A percentile compares a stretch with the other conserved stretches of the same genome.
These are phyloP conservation scores for Gossypioides kirkii DNA, from an alignment of 345 rosid genomes.

Conservation along the genomic window DNA sequence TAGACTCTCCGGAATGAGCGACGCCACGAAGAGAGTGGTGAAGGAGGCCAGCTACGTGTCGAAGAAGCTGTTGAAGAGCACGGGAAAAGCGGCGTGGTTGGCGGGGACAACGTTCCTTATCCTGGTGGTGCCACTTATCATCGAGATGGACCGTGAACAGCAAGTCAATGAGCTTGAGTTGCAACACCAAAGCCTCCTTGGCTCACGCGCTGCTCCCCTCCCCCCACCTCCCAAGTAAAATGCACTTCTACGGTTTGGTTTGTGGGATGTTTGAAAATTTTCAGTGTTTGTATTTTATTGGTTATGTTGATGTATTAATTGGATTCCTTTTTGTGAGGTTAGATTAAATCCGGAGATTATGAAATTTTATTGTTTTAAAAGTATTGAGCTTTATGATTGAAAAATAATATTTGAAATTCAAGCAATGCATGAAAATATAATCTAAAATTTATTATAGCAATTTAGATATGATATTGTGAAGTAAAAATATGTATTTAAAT, in stretches of 20 bases:
- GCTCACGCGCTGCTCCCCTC: constrained; percentile 43
- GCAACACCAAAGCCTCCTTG: constrained; percentile 68
- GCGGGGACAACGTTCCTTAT: constrained; percentile 68
- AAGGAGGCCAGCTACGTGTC: constrained; percentile 45
- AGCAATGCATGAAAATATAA: background rate
- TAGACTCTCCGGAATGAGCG: constrained; percentile 22
- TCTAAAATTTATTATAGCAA: too few relatives aligned
- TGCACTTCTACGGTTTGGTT: background rate
- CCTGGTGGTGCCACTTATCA: constrained; percentile 60
- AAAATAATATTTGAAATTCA: background rate
- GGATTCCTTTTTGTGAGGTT: background rate
- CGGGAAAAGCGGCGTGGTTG: constrained; percentile 88
- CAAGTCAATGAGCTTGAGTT: constrained; percentile 55
- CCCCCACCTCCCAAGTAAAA: constrained; percentile 24
- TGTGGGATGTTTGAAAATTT: background rate
- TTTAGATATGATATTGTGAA: too few relatives aligned
- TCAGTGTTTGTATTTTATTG: background rate
- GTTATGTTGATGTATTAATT: background rate
- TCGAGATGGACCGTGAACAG: constrained; percentile 74
- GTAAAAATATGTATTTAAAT: too few relatives aligned
- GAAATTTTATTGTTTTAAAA: background rate
- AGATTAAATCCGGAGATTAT: background rate
- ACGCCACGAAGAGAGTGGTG: constrained; percentile 38
- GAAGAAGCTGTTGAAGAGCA: constrained; percentile 57
- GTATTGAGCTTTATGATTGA: background rate